Conservation (phyloP, 108 stramenopile genomes). For the Nitzschia sp. region DNA sequence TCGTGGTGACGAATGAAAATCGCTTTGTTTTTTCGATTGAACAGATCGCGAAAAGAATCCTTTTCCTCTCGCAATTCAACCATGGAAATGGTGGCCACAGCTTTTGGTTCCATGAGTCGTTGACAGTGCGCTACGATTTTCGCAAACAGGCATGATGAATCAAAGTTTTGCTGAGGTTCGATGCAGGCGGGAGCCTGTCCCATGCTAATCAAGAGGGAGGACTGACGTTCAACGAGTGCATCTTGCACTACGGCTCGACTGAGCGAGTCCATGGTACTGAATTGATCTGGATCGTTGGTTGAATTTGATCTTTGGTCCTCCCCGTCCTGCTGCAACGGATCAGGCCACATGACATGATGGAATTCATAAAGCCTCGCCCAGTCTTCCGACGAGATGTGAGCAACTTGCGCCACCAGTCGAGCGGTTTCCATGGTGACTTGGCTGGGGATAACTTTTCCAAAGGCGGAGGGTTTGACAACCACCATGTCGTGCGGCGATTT, state of each 20-base stretch:
- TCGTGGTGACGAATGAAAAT: constrained; percentile 1
- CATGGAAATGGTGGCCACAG: constrained; percentile 29
- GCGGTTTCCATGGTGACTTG: constrained; percentile 77
- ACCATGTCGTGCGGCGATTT: constrained; percentile 48
- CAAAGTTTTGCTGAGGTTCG: not conserved
- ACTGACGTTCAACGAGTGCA: constrained; percentile 35
- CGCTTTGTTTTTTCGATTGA: constrained; percentile 23
- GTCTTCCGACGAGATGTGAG: constrained; percentile 44
- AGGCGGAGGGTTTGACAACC: constrained; percentile 78
- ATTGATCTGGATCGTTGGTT: constrained; percentile 16
- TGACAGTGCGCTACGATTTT: constrained; percentile 19
- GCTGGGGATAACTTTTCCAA: constrained; percentile 58
- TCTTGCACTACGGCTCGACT: constrained; percentile 40
- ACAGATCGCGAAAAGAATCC: constrained; percentile 54
- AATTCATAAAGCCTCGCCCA: constrained; percentile 54
- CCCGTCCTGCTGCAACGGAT: not conserved
- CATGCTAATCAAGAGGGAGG: constrained; percentile 25
- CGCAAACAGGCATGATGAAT: not conserved
- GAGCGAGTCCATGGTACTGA: constrained; percentile 27
- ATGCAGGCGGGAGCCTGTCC: constrained; percentile 24
- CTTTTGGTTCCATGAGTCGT: constrained; percentile 20
- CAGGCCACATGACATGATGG: constrained; percentile 60
- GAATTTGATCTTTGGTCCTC: not conserved
- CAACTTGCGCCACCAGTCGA: constrained; percentile 64
- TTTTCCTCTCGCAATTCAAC: constrained; percentile 52